Conservation (phyloP, 208 protist genomes). For the Giardia duodenalis region DNA sequence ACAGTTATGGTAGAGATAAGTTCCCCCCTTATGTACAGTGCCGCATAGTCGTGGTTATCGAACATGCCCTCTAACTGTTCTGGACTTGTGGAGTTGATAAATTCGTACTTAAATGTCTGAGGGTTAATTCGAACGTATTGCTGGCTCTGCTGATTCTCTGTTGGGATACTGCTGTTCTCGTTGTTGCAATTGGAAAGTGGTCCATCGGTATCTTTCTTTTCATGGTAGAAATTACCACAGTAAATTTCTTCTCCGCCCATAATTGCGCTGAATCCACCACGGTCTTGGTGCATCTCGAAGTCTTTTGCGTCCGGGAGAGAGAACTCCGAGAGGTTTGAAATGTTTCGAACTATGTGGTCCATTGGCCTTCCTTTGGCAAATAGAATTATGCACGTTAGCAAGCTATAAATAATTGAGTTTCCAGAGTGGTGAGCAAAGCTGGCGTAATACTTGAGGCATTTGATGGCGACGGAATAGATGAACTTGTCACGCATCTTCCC, state of each 20-base stretch:
- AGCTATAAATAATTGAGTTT: not conserved
- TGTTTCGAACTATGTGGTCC: not conserved
- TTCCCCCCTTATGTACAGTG: not conserved
- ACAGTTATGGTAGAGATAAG: not conserved
- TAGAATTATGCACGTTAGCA: not conserved
- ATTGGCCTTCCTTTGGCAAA: not conserved
- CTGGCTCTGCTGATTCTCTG: too few species aligned
- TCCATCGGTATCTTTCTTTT: not conserved
- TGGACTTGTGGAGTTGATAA: not conserved
- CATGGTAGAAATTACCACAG: not conserved
- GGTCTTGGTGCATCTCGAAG: not conserved
- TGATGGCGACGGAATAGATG: not conserved
- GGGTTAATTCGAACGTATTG: not conserved
- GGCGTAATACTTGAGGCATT: not conserved
- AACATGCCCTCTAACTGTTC: not conserved
- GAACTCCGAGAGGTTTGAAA: not conserved
- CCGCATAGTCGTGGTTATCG: not conserved
- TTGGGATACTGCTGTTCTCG: too few species aligned
- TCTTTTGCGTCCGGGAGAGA: not conserved
- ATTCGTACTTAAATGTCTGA: not conserved
- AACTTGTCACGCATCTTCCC: not conserved
- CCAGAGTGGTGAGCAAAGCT: not conserved
- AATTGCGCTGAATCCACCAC: not conserved
- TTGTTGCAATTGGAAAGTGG: too few species aligned
- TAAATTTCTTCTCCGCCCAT: not conserved